Base-by-base conservation (phyloP, 2,329 filamentous ascomycete species). In the Aspergillus chevalieri region DNA sequence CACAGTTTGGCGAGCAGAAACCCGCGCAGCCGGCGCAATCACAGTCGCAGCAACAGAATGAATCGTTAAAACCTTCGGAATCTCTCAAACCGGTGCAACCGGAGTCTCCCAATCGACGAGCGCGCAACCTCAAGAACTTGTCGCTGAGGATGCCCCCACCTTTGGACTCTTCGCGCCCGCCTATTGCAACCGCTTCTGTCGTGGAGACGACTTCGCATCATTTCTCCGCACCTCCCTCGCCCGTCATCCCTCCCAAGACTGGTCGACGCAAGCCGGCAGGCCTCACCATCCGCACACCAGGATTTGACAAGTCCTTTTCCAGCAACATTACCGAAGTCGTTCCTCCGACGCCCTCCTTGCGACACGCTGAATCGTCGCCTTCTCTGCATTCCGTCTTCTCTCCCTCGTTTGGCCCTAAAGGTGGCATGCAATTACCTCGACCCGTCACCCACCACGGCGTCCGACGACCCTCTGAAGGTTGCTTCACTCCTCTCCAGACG, bases 331-430 rank as follows among this genome's bases (percentile, higher is more conserved):
- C 72, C n/a, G 72, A 78, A 43, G 65, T 75, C 15, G 78, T 83
- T 14, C 82, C 81, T 9, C 78, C 79, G 0, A 84, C 81, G 6
- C 81, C 82, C 3, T 72, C 75, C 15, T 66, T 84, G 46, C 76
- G 80, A 49, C 81, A 83, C 55, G 79, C 82, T 38, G 80, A 83
- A 61, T 84, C 81, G 2, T 83, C 81, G 2, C 81, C 81, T 3
- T 81, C 80, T 5, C 66, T 84, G 38, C 76, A 78, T 14, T 68
- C 69, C 4, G 57, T 83, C 45, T 74, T 77, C 47, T 80, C 80
- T 10, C 72, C 76, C 22, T 75, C 71, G 2, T 71, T 72, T 42
- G 72, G 71, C 6, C 75, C 77, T 6, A 62, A 68, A 42, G 74
- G 74, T 43, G 78, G 78, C 5, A 78, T 80, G 73, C 71, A 75